phyloP scores from a whole-genome alignment of 495 filamentous ascomycete species.

The Alectoria sarmentosa region DNA sequence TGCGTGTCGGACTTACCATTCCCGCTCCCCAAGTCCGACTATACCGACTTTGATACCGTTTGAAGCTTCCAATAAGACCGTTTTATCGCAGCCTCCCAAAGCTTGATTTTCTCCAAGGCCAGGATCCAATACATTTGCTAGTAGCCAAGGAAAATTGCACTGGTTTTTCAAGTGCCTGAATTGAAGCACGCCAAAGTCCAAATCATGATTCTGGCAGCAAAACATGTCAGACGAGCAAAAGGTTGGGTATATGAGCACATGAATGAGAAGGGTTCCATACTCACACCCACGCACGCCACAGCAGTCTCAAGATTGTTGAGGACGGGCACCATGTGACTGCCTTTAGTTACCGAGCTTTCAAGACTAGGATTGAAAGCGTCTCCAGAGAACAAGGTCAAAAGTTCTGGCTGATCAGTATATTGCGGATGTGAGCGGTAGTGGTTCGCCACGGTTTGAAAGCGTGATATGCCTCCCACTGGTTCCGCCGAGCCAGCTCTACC shows the following conservation, averaged over 20 bases:
- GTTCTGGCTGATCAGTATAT: slow-evolving; percentile 53
- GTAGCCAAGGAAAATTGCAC: slow-evolving; percentile 82
- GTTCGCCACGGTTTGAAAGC: slow-evolving; percentile 72
- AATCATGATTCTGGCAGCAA: slow-evolving; percentile 66
- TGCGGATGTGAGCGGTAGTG: slow-evolving; percentile 56
- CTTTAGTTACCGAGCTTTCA: slow-evolving; percentile 81
- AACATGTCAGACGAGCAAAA: slow-evolving; percentile 12
- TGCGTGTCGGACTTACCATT: slow-evolving; percentile 40
- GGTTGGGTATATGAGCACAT: neutral
- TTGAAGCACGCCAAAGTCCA: slow-evolving; percentile 85
- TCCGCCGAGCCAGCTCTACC: slow-evolving; percentile 58
- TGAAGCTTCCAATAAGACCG: slow-evolving; percentile 63
- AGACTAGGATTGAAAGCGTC: slow-evolving; percentile 89
- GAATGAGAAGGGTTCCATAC: slow-evolving; percentile 28
- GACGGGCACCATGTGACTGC: slow-evolving; percentile 83
- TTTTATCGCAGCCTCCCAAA: slow-evolving; percentile 62
- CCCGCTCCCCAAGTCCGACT: slow-evolving; percentile 73
- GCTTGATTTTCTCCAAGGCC: slow-evolving; percentile 61
- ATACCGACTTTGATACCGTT: slow-evolving; percentile 83
- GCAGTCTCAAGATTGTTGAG: slow-evolving; percentile 69
- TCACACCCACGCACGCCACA: slow-evolving; percentile 71
- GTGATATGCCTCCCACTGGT: slow-evolving; percentile 68
- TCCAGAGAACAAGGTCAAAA: slow-evolving; percentile 81
- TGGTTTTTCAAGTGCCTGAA: slow-evolving; percentile 63
- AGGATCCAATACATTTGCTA: slow-evolving; percentile 78